Base-by-base conservation (phyloP, 1,284 basidiomycete species). In the Rhodofomes roseus region DNA sequence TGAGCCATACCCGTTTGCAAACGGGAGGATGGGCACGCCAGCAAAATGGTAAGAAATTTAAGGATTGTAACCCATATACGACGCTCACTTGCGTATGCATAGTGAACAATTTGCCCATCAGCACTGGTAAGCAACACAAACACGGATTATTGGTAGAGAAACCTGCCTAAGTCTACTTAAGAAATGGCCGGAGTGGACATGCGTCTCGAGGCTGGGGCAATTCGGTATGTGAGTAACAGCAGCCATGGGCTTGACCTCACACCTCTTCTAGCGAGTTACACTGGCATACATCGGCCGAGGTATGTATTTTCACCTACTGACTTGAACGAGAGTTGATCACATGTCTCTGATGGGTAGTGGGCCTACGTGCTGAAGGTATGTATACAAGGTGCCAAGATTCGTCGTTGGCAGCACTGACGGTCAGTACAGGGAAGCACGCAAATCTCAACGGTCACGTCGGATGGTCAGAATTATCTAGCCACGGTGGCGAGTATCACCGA, bases 1-100 rank as follows among this genome's bases (percentile, higher is more conserved):
- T 90, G 59, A 88, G 86, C 59, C 84, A 86, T 70, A 90, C 87
- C 65, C 82, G 87, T 27, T 70, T 92, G 22, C 83, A 85, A 60
- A 82, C 82, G 0, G 89, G 89, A 23, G 89, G 89, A 0, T 92
- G 89, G 89, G 85, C 87, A 39, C 80, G 87, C 57, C 81, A 89
- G 65, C 79, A 90, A 72, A 89, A 88, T 62, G 69, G 86, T 84
- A 61, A 50, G 75, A 60, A n/a, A 5, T 4, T 22, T 8, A 4
- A 20, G 4, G 20, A 7, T 4, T 44, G 18, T 44, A n/a, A n/a
- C n/a, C 7, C 4, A 20, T 44, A 20, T 23, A 4, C 22, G 4
- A 5, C n/a, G n/a, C 20, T 3, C 37, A 55, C 54, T 23, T 16
- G 5, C 43, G 16, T 14, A 39, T 14, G 16, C 37, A 14, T 66